Base-by-base conservation (phyloP, 2,329 filamentous ascomycete species). In the Aspergillus melleus region DNA sequence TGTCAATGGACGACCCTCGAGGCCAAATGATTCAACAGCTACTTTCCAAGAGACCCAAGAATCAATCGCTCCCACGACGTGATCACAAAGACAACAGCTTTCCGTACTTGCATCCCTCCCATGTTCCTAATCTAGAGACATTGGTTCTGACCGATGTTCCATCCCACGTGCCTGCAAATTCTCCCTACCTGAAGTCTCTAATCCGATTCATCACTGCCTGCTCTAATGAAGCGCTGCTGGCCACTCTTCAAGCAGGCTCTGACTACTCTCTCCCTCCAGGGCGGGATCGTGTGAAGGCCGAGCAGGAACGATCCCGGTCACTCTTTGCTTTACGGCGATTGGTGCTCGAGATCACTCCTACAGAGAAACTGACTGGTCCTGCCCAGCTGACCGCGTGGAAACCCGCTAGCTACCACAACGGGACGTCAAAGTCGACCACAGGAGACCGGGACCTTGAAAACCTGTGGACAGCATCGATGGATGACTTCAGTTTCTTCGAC, bases 401-500 rank as follows among this genome's bases (percentile, higher is more conserved):
- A 62, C 70, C 75, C 9, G 68, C 79, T 2, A 79, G 76, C 19
- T 78, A 80, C 30, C 81, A 80, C 71, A 76, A 79, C 44, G 77
- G 77, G 49, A 74, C 74, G 9, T 80, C 77, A 6, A 83, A 80
- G 61, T 86, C 84, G 6, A 82, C 82, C 30, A 87, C 84, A 0
- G 84, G 85, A 51, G 85, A 88, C 63, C 73, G 76, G 9, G 86
- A 88, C 65, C 83, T 81, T 4, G 85, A 87, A 67, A 79, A 80
- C 4, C 77, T 88, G 11, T 87, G 85, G 85, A 77, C 80, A 53
- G 85, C 85, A 9, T 84, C 85, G 3, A 77, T 80, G 58, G 77
- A 83, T 54, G 86, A 88, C 66, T 88, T 88, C 62, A 85, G 83
- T 29, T 86, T 86, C 71, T 88, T 88, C 59, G 80, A 77, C 1